Evolutionary conservation across 192 early-diverging fungal species (phyloP).

Genomic region (Entophlyctis helioformis): DNA sequence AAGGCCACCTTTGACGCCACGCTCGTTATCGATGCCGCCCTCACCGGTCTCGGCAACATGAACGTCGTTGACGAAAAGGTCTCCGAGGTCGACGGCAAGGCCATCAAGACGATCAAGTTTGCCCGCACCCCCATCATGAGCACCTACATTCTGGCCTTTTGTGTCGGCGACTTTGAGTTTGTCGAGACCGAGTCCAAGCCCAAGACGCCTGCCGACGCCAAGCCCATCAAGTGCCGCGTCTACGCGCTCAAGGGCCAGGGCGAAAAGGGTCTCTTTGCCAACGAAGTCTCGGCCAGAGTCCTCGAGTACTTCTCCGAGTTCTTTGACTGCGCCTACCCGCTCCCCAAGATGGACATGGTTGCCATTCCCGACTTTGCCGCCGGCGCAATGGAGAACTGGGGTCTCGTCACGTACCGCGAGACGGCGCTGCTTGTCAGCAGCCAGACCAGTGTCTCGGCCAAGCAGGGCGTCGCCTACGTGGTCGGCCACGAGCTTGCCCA

Average conservation of each 20-base stretch:
- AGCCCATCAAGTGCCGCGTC: slow-evolving; percentile 69
- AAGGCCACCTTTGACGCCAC: slow-evolving; percentile 94
- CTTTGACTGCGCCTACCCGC: slow-evolving; percentile 81
- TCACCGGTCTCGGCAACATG: slow-evolving; percentile 91
- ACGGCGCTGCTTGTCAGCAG: slow-evolving; percentile 77
- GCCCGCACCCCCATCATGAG: slow-evolving; percentile 87
- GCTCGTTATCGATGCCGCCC: slow-evolving; percentile 58
- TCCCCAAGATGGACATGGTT: slow-evolving; percentile 81
- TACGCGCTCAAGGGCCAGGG: slow-evolving; percentile 72
- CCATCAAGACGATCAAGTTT: slow-evolving; percentile 72
- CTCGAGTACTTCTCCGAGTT: slow-evolving; percentile 81
- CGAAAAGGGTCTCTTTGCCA: slow-evolving; percentile 71
- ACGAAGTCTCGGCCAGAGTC: slow-evolving; percentile 60
- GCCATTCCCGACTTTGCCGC: slow-evolving; percentile 89
- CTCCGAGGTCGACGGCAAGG: slow-evolving; percentile 33
- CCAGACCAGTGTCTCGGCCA: slow-evolving; percentile 60
- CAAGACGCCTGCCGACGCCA: slow-evolving; percentile 38
- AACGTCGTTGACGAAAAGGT: slow-evolving; percentile 57
- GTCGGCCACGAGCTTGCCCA: slow-evolving; percentile 82
- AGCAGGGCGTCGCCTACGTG: slow-evolving; percentile 78
- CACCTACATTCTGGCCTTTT: slow-evolving; percentile 87
- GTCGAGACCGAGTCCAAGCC: slow-evolving; percentile 68
- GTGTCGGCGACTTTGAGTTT: slow-evolving; percentile 85
- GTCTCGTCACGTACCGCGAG: slow-evolving; percentile 83
- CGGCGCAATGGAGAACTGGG: slow-evolving; percentile 96